Percentiles rank a stretch among this genome's conserved stretches.
Evolutionary conservation across 2,329 filamentous ascomycete genomes (phyloP).

Genomic region (Lachnellula arida): DNA sequence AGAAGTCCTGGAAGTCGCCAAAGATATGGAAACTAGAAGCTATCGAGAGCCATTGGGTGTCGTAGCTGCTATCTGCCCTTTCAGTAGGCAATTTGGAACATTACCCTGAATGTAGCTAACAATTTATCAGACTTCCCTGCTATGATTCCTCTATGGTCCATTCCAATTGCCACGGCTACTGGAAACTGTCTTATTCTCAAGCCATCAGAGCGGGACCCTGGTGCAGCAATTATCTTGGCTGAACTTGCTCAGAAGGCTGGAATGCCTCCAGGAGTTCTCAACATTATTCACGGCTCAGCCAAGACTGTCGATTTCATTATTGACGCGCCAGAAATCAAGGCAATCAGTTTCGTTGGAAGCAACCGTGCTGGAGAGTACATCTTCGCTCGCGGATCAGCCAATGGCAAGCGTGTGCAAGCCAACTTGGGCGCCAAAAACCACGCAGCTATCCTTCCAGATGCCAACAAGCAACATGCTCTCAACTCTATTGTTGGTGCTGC

Average conservation of each 20-base stretch:
- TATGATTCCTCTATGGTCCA: conserved; percentile 91
- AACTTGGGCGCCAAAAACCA: conserved; percentile 89
- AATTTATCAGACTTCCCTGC: conserved; percentile 67
- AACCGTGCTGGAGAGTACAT: conserved; percentile 91
- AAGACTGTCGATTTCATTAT: conserved; percentile 82
- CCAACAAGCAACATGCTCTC: conserved; percentile 85
- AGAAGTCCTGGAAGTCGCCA: conserved; percentile 78
- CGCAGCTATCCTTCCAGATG: conserved; percentile 76
- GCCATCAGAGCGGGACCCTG: conserved; percentile 80
- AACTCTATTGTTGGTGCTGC: conserved; percentile 81
- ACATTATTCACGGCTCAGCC: conserved; percentile 76
- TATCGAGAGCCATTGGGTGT: conserved; percentile 80
- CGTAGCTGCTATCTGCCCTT: conserved; percentile 79
- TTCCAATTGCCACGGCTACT: conserved; percentile 77
- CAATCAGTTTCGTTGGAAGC: conserved; percentile 78
- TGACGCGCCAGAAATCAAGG: conserved; percentile 80
- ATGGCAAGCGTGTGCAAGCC: conserved; percentile 84
- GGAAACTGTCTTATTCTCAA: conserved; percentile 83
- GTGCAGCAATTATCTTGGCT: conserved; percentile 78
- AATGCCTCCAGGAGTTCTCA: conserved; percentile 77
- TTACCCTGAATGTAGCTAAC: conserved; percentile 10
- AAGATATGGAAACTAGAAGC: conserved; percentile 84
- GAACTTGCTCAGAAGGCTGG: conserved; percentile 76
- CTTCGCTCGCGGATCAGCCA: conserved; percentile 70
- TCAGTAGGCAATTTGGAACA: conserved; percentile 52